Percentiles rank a stretch among this genome's conserved stretches.
Conservation (phyloP, 2,329 filamentous ascomycete genomes). For the Pyricularia grisea region DNA sequence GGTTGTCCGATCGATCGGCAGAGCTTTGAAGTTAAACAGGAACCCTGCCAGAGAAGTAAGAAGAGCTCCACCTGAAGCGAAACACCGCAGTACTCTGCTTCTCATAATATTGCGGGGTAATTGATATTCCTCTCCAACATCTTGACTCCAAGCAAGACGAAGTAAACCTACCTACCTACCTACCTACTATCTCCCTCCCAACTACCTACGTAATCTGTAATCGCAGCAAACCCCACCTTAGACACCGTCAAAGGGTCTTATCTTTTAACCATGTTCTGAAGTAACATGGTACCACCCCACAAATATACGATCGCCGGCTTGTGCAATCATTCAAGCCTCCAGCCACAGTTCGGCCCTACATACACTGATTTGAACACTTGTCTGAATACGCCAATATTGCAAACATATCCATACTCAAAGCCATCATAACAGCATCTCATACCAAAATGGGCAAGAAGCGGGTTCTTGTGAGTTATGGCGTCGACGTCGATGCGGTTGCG, state of each 20-base stretch:
- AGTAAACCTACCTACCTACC: neutral
- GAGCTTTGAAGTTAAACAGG: neutral
- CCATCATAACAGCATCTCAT: neutral
- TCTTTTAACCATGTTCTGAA: neutral
- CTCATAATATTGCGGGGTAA: neutral
- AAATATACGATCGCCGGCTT: neutral
- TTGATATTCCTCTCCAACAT: neutral
- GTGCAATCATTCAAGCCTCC: neutral
- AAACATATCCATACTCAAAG: neutral
- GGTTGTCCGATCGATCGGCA: neutral
- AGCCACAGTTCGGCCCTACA: neutral
- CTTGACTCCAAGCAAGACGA: neutral
- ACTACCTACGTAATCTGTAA: neutral
- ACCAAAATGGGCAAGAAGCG: neutral
- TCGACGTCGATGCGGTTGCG: slow-evolving; percentile 68
- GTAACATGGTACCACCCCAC: neutral
- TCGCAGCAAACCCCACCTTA: neutral
- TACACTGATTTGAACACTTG: neutral
- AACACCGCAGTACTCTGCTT: neutral
- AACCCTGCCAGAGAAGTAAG: neutral
- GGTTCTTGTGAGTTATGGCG: slow-evolving; percentile 52
- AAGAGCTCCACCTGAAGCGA: neutral
- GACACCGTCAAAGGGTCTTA: neutral
- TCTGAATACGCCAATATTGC: neutral
- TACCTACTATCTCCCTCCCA: neutral